Base-by-base conservation (phyloP, 2,329 filamentous ascomycete species). In the Fusarium poae region DNA sequence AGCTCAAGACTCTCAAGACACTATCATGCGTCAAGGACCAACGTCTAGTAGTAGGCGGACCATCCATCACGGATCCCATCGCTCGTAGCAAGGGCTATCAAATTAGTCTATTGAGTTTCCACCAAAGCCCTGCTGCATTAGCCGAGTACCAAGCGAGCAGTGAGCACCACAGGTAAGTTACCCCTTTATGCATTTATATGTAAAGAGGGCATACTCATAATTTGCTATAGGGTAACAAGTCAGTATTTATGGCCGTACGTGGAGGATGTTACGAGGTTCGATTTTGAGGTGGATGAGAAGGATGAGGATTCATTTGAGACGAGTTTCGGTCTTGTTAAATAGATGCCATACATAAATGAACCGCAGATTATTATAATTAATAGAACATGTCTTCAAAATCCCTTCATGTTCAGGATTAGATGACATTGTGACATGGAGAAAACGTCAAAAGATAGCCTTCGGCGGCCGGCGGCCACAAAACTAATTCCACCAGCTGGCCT, bases 71-170 rank as follows among this genome's bases (percentile, higher is more conserved):
- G 0, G 78, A 83, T 23, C 85, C 85, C 0, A 81, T 83, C 11
- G 83, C 83, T 34, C 77, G 81, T 20, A 87, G 84, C 73, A 85
- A 87, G 62, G 85, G 85, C 0, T 87, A 81, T 48, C 79, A 88
- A 13, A 82, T 82, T 58, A 82, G 83, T 0, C 75, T 87, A 0
- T 54, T 88, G 37, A 87, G 85, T 77, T 86, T 83, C 21, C 86
- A 87, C 48, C 71, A 80, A 6, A 75, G 84, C 23, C 74, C 70
- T 8, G 76, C 76, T 10, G 85, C 84, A 0, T 67, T 88, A 57
- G 81, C 78, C 2, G 81, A 80, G 45, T 88, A 88, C 53, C 85
- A 87, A 56, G 82, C 82, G 2, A 86, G 84, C 51, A 75, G 79
- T 5, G 84, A 88, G 59, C 85, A 88, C 68, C 80, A 85, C 54